phyloP scores from a whole-genome alignment of 768 basidiomycete genomes.

The Gelatoporia subvermispora region DNA sequence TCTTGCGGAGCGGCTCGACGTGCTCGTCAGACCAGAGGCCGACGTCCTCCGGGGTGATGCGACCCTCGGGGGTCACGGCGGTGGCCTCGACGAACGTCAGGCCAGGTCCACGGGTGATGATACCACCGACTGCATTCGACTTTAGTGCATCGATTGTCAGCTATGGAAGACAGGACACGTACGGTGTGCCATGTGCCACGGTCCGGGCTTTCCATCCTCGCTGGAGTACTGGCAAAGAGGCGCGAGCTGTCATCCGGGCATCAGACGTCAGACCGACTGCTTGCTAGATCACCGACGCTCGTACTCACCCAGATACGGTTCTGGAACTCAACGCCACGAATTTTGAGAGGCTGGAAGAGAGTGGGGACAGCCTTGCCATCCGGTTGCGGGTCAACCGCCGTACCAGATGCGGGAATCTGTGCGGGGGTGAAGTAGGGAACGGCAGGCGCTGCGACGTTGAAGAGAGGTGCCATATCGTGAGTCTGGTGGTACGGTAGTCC shows the following conservation, averaged over 20 bases:
- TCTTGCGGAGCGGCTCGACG: conserved; percentile 36
- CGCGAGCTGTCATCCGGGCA: conserved; percentile 31
- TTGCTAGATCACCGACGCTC: not conserved
- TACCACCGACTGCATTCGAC: conserved; percentile 41
- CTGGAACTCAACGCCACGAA: conserved; percentile 24
- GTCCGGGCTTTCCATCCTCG: conserved; percentile 43
- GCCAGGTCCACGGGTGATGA: conserved; percentile 50
- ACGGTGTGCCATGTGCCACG: conserved; percentile 56
- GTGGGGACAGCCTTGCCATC: conserved; percentile 33
- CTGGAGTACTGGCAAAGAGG: conserved; percentile 61
- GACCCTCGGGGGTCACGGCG: conserved; percentile 52
- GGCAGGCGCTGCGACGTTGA: conserved; percentile 18
- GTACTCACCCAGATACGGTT: conserved; percentile 26
- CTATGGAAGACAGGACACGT: conserved; percentile 3
- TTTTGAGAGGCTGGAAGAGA: conserved; percentile 53
- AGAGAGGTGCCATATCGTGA: not conserved
- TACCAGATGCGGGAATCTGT: conserved; percentile 42
- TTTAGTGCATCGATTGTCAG: not conserved
- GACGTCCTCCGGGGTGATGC: conserved; percentile 58
- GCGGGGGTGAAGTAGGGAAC: conserved; percentile 45
- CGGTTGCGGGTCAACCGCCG: conserved; percentile 34
- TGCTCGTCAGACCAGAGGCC: conserved; percentile 66
- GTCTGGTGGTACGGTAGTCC: not conserved
- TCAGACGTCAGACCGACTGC: not conserved
- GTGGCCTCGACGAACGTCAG: conserved; percentile 63